Conservation (phyloP, 805 yeast species). For the Spathaspora girioi region DNA sequence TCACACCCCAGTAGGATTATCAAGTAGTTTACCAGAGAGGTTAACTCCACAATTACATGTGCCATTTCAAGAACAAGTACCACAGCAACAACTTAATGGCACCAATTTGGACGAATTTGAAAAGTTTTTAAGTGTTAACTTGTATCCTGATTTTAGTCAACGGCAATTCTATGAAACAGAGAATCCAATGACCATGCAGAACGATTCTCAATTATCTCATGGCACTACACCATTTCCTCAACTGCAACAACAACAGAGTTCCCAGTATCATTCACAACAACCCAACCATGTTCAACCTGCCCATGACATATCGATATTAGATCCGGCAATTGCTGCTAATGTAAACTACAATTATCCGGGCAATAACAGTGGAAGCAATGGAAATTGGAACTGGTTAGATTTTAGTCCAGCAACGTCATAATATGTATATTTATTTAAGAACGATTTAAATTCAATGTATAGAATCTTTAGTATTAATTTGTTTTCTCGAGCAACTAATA, state of each 20-base stretch:
- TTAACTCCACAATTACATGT: not conserved
- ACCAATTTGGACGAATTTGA: conserved; percentile 36
- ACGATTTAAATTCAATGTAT: not conserved
- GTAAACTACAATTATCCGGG: not conserved
- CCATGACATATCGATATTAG: not conserved
- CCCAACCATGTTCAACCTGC: not conserved
- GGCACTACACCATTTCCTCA: not conserved
- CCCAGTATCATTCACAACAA: not conserved
- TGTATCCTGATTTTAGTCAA: conserved; percentile 18
- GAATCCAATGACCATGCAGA: not conserved
- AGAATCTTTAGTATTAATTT: not conserved
- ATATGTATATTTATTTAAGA: not conserved
- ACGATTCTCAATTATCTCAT: not conserved
- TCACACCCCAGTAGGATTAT: conserved; percentile 1
- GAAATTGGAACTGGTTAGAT: conserved; percentile 40
- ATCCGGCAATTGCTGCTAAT: conserved; percentile 1
- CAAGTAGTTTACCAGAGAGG: conserved; percentile 1
- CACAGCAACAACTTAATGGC: not conserved
- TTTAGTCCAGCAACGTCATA: conserved; percentile 23
- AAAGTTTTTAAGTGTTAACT: conserved; percentile 34
- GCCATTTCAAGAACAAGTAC: not conserved
- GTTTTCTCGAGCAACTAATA: too few relatives aligned
- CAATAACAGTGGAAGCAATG: not conserved
- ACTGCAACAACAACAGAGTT: not conserved
- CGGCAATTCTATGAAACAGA: not conserved